Percentiles rank a stretch among this genome's conserved stretches.
phyloP scores from a whole-genome alignment of 495 filamentous ascomycete genomes.

The Paragyromitra xinjiangensis region DNA sequence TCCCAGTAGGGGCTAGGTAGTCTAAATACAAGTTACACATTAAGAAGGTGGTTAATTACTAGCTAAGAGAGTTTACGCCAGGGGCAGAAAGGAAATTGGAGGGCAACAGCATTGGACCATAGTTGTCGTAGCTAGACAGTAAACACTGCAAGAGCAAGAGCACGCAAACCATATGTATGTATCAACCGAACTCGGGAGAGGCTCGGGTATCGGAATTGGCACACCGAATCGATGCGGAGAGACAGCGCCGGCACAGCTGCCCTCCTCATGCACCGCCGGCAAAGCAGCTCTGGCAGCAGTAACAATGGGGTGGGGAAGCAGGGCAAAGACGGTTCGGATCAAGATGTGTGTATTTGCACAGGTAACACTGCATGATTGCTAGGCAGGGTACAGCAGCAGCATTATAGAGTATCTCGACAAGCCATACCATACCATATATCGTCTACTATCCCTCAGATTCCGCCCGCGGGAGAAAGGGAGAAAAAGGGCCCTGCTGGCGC shows the following conservation, averaged over 20 bases:
- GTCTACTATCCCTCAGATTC: not conserved
- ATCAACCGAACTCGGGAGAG: not conserved
- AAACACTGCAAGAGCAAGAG: not conserved
- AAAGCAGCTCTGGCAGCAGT: not conserved
- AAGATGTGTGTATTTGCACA: constrained; percentile 1
- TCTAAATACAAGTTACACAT: not conserved
- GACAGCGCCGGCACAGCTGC: not conserved
- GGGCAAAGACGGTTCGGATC: not conserved
- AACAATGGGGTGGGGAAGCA: not conserved
- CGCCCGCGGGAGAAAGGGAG: not conserved
- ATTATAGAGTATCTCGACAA: not conserved
- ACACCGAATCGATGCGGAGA: not conserved
- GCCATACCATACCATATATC: too few species aligned
- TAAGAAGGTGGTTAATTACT: not conserved
- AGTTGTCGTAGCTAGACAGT: not conserved
- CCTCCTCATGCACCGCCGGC: not conserved
- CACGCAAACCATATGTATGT: not conserved
- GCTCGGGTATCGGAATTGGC: constrained; percentile 12
- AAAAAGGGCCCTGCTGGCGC: constrained; percentile 23
- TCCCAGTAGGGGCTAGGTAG: not conserved
- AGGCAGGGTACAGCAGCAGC: not conserved
- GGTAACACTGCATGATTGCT: not conserved
- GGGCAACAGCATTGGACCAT: not conserved
- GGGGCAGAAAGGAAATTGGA: constrained; percentile 2
- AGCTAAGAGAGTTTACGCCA: not conserved